Evolutionary conservation across 805 yeast species (phyloP).

Genomic region (Pichia cephalocereana): DNA sequence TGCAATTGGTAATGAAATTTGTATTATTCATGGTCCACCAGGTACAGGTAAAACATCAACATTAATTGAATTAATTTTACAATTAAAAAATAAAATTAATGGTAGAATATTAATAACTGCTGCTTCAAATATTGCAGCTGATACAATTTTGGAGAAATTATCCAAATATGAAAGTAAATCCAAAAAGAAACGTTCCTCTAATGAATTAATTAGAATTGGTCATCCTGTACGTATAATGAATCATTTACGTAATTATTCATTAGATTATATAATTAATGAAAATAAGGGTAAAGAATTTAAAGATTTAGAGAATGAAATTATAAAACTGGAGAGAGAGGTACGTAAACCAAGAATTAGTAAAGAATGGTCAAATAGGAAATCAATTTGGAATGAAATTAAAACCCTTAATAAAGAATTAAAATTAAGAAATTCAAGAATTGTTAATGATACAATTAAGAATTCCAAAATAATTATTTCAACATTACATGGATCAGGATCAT

Average conservation of each 20-base stretch:
- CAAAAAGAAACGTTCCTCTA: background rate
- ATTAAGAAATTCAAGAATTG: constrained; percentile 53
- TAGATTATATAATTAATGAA: constrained; percentile 59
- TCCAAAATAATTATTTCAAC: constrained; percentile 74
- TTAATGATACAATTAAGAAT: constrained; percentile 45
- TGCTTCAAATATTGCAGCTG: constrained; percentile 88
- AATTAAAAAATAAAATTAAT: constrained; percentile 23
- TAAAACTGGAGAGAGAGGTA: constrained; percentile 31
- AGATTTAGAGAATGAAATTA: constrained; percentile 29
- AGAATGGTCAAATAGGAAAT: constrained; percentile 53
- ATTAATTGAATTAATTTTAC: constrained; percentile 70
- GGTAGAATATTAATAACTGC: constrained; percentile 76
- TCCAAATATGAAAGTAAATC: constrained; percentile 9
- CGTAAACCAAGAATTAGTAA: constrained; percentile 30
- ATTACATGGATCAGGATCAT: constrained; percentile 77
- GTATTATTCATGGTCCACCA: constrained; percentile 71
- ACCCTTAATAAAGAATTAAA: constrained; percentile 61
- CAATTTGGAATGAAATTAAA: constrained; percentile 61
- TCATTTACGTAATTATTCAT: constrained; percentile 55
- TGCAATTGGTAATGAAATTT: constrained; percentile 46
- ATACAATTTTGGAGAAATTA: constrained; percentile 77
- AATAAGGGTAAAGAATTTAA: constrained; percentile 50
- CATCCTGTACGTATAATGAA: constrained; percentile 83
- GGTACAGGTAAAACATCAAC: constrained; percentile 86
- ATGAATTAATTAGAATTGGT: constrained; percentile 66